Evolutionary conservation across 2,329 filamentous ascomycete species (phyloP).

Genomic region (Penicillium sp.): DNA sequence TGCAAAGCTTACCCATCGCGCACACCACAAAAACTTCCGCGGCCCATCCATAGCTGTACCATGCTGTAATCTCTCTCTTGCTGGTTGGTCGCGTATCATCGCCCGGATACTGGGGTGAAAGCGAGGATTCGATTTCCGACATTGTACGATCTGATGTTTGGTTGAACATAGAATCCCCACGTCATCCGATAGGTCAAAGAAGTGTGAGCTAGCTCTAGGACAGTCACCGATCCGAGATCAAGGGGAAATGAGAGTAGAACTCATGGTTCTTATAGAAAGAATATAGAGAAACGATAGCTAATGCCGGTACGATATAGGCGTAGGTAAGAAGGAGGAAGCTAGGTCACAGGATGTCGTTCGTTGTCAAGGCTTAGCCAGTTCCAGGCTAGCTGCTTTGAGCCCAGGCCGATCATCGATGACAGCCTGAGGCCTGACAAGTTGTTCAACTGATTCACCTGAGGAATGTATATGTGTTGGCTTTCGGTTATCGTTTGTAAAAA

Average conservation of each 20-base stretch:
- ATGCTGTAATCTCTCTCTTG: conserved; percentile 79
- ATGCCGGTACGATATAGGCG: neutral
- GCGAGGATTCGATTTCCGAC: conserved; percentile 28
- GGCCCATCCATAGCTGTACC: conserved; percentile 95
- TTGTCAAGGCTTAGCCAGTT: neutral
- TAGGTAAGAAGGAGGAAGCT: neutral
- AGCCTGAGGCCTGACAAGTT: neutral
- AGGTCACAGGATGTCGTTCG: neutral
- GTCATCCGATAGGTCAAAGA: neutral
- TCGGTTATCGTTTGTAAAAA: too few relatives aligned
- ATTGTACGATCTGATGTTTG: conserved; percentile 14
- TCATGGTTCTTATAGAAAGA: neutral
- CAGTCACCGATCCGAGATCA: neutral
- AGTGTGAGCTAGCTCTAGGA: neutral
- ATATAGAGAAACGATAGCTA: neutral
- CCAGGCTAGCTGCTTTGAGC: neutral
- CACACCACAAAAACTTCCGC: conserved; percentile 96
- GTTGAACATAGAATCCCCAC: neutral
- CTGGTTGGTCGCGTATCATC: conserved; percentile 90
- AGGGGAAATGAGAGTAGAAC: neutral
- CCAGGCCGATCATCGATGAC: neutral
- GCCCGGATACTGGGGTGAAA: conserved; percentile 62
- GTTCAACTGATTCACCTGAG: too few relatives aligned
- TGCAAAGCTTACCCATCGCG: conserved; percentile 56
- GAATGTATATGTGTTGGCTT: too few relatives aligned